phyloP scores from a whole-genome alignment of 805 yeast genomes.

The Zygosaccharomyces bisporus region DNA sequence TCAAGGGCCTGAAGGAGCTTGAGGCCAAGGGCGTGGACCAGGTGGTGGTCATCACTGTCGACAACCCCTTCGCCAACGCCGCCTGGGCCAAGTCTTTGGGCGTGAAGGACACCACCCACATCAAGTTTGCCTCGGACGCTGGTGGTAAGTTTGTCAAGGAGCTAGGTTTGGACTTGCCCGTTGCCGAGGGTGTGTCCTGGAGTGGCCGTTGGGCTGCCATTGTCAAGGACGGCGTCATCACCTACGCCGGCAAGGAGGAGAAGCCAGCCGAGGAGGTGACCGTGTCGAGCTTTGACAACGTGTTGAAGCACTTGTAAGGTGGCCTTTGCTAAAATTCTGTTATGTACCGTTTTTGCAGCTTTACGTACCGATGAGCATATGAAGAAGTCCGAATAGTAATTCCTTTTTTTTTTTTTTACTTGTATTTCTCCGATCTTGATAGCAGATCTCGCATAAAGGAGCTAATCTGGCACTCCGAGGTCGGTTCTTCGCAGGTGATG shows the following conservation, averaged over 20 bases:
- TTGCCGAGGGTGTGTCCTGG: constrained; percentile 52
- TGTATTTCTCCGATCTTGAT: no score
- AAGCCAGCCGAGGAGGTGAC: constrained; percentile 38
- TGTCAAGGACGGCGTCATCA: constrained; percentile 54
- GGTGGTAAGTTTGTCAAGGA: constrained; percentile 54
- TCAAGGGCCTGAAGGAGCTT: constrained; percentile 47
- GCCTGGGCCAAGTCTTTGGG: constrained; percentile 57
- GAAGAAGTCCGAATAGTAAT: no score
- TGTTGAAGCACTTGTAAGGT: constrained; percentile 31
- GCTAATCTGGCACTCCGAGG: no score
- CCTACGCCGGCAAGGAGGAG: constrained; percentile 42
- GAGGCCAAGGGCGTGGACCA: constrained; percentile 58
- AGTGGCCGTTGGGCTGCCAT: constrained; percentile 71
- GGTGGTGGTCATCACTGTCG: constrained; percentile 59
- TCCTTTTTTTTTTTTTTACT: no score
- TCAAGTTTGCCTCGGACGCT: constrained; percentile 65
- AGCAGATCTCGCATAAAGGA: no score
- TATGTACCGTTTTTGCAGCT: constrained; percentile 1
- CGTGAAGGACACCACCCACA: constrained; percentile 36
- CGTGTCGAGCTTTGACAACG: constrained; percentile 36
- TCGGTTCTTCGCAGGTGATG: no score
- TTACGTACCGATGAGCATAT: neutral
- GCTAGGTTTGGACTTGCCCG: constrained; percentile 56
- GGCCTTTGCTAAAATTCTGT: neutral
- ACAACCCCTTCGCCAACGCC: constrained; percentile 65